Evolutionary conservation across 2,329 filamentous ascomycete species (phyloP).

Genomic region (Blastomyces parvus): DNA sequence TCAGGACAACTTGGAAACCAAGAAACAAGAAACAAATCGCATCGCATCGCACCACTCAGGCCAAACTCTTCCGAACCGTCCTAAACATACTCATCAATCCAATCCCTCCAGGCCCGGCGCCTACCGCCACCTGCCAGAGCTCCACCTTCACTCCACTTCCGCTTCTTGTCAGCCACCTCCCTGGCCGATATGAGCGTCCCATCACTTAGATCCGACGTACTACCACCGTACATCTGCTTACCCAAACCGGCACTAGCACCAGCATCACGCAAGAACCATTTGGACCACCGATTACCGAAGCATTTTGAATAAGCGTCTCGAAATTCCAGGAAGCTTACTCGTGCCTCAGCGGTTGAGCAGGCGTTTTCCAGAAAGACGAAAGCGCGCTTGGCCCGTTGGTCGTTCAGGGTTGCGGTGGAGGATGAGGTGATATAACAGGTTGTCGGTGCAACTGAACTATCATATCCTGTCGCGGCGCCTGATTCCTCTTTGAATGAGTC

Average conservation of each 20-base stretch:
- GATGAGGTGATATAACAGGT: constrained; percentile 15
- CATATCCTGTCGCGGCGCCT: constrained; percentile 22
- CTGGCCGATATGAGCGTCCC: background rate
- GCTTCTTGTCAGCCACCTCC: background rate
- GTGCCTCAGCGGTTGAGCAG: constrained; percentile 29
- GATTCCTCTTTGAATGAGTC: constrained; percentile 24
- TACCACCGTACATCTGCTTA: background rate
- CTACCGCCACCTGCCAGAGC: constrained; percentile 3
- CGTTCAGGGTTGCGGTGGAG: constrained; percentile 17
- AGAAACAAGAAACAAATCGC: background rate
- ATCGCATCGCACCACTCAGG: constrained; percentile 1
- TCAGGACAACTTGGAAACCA: background rate
- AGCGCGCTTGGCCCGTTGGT: constrained; percentile 24
- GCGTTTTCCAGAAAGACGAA: constrained; percentile 28
- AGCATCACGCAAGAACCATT: constrained; percentile 11
- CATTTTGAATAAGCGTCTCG: constrained; percentile 20
- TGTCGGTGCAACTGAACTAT: constrained; percentile 10
- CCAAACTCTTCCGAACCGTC: constrained; percentile 14
- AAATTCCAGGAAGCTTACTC: constrained; percentile 26
- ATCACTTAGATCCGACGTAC: background rate
- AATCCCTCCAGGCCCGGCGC: constrained; percentile 7
- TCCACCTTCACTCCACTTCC: constrained; percentile 6
- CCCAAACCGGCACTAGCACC: background rate
- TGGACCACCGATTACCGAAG: constrained; percentile 19
- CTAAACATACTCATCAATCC: constrained; percentile 12